These are phyloP conservation scores for Lasiosphaeris hirsuta DNA, from an alignment of 495 filamentous ascomycete species.

Conservation along the genomic window DNA sequence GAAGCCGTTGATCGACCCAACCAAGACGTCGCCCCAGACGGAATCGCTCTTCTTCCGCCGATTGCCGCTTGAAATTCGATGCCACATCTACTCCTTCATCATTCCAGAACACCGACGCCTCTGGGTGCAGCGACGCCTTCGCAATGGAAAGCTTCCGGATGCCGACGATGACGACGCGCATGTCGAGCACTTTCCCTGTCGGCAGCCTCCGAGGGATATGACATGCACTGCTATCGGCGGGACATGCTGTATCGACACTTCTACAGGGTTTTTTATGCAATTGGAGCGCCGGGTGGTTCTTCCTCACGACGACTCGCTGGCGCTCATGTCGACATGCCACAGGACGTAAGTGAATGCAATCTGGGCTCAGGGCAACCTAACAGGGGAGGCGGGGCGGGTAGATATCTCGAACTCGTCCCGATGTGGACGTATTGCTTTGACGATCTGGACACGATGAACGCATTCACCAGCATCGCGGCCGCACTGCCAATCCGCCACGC, in stretches of 20 bases:
- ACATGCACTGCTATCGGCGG: background rate
- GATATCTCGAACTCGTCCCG: conserved; percentile 1
- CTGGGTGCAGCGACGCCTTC: background rate
- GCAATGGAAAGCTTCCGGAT: background rate
- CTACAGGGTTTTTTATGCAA: background rate
- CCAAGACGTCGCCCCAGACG: background rate
- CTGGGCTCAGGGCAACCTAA: background rate
- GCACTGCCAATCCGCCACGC: conserved; percentile 3
- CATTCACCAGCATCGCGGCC: background rate
- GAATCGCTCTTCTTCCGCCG: background rate
- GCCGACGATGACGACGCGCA: background rate
- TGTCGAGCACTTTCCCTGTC: conserved; percentile 2
- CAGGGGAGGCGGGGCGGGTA: too few species aligned
- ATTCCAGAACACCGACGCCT: background rate
- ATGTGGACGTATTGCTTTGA: conserved; percentile 6
- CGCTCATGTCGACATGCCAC: conserved; percentile 1
- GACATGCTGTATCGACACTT: background rate
- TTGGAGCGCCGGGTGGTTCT: background rate
- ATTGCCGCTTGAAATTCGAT: background rate
- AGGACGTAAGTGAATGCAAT: background rate
- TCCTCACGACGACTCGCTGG: background rate
- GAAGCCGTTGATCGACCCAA: background rate
- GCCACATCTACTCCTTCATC: background rate
- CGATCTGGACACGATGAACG: background rate
- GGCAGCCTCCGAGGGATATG: background rate